Base-by-base conservation (phyloP, 768 basidiomycete species). In the Podaxis sp. region DNA sequence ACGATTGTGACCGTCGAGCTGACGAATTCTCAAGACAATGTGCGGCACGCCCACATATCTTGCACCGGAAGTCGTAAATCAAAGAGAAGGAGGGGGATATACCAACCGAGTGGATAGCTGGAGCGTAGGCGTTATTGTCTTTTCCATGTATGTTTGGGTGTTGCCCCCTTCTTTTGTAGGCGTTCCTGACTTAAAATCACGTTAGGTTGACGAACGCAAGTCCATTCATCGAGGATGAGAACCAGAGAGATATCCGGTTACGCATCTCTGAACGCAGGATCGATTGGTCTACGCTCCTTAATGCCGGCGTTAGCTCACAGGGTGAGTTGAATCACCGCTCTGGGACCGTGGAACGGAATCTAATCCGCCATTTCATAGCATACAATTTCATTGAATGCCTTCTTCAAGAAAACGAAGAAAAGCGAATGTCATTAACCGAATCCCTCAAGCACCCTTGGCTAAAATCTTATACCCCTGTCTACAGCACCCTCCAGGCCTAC, bases 1-100 rank as follows among this genome's bases (percentile, higher is more conserved):
- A 40, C 25, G 19, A 49, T 27, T 17, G 22, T 55, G 13, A 12
- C 25, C 17, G n/a, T 54, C 41, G 24, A 46, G 41, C 49, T 71
- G 47, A 67, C 33, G 25, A 22, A 38, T 36, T 37, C 59, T 33
- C 68, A 91, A 33, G 86, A 96, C 96, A 0, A 93, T 96, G 91
- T 98, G 96, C 68, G 96, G 96, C 3, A 99, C 97, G 0, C 96
- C 96, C 0, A 88, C 86, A 66, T 98, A 98, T 72, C 86, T 97
- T 4, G 95, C 94, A 0, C 94, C 94, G 1, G 96, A 98, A 67
- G 93, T 99, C 36, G 90, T 98, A 54, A 77, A 76, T 64, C 88
- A 89, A 65, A 73, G 79, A 49, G 77, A 82, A 47, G 74, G 80
- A 29, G 77, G 84, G 60, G 96, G 95, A 2, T 98, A 99, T 69